Percentiles rank a stretch among this genome's conserved stretches.
phyloP scores from a whole-genome alignment of 176 grass and related monocot genomes.

The Hordeum marinum region DNA sequence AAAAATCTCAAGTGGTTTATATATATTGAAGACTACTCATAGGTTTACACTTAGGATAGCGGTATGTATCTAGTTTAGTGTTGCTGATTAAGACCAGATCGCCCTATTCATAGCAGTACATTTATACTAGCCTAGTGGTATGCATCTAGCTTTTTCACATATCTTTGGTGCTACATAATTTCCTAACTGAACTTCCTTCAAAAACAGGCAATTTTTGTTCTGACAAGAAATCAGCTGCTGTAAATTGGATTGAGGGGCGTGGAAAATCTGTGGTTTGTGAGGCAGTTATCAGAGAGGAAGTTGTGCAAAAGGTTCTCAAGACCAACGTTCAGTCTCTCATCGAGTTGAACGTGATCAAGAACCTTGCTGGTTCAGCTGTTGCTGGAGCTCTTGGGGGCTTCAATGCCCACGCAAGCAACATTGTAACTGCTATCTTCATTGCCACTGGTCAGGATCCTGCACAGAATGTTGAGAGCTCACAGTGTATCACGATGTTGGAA shows the following conservation, averaged over 20 bases:
- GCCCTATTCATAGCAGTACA: background rate
- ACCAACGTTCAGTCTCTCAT: slow-evolving; percentile 73
- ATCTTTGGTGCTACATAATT: background rate
- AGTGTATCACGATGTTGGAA: slow-evolving; percentile 97
- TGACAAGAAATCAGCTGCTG: slow-evolving; percentile 93
- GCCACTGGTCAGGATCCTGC: slow-evolving; percentile 97
- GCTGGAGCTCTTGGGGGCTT: slow-evolving; percentile 93
- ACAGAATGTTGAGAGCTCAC: slow-evolving; percentile 94
- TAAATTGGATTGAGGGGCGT: slow-evolving; percentile 95
- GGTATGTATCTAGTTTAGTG: background rate
- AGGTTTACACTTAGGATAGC: background rate
- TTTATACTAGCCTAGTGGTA: background rate
- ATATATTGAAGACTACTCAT: background rate
- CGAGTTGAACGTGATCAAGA: slow-evolving; percentile 90
- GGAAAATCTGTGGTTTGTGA: slow-evolving; percentile 94
- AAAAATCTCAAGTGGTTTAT: background rate
- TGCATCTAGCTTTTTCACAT: background rate
- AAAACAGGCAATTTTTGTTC: slow-evolving; percentile 88
- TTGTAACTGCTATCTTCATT: slow-evolving; percentile 85
- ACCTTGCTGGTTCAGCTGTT: slow-evolving; percentile 89
- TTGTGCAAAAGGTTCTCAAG: slow-evolving; percentile 91
- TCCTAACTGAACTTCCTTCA: background rate
- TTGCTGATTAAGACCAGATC: background rate
- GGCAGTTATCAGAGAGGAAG: slow-evolving; percentile 84
- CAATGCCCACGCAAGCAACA: slow-evolving; percentile 97